Conservation (phyloP, 2,329 filamentous ascomycete species). For the Neophaeococcomyces mojaviensis region DNA sequence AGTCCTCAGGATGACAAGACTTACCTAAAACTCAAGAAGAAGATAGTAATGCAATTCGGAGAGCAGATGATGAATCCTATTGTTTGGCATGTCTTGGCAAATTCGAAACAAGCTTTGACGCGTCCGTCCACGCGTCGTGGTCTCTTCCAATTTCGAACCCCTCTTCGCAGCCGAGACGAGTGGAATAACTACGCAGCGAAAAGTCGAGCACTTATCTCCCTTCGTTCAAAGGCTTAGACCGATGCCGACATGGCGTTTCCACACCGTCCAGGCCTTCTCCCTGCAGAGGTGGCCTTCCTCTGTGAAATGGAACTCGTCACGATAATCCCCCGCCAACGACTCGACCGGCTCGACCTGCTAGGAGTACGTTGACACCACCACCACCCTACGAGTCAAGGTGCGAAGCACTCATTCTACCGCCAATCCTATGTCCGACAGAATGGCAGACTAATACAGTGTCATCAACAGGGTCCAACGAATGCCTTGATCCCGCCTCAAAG, state of each 20-base stretch:
- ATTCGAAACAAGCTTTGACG: too few relatives aligned
- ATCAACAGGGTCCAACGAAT: slow-evolving; percentile 64
- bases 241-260: slow-evolving; percentile 60
- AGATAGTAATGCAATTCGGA: too few relatives aligned
- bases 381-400: slow-evolving; percentile 21
- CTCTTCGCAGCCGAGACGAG: slow-evolving; percentile 7
- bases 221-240: too few relatives aligned
- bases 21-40: too few relatives aligned
- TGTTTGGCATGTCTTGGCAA: too few relatives aligned
- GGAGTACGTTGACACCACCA: slow-evolving; percentile 55
- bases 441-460: background rate
- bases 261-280: slow-evolving; percentile 61
- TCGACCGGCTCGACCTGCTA: slow-evolving; percentile 78
- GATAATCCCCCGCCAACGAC: slow-evolving; percentile 79
- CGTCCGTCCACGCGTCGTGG: too few relatives aligned
- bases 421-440: background rate
- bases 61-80: too few relatives aligned
- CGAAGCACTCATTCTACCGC: slow-evolving; percentile 8
- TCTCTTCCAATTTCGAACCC: slow-evolving; percentile 8
- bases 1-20: too few relatives aligned
- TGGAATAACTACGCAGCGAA: too few relatives aligned
- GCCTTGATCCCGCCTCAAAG: slow-evolving; percentile 73
- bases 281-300: slow-evolving; percentile 83
- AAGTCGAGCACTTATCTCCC: too few relatives aligned
- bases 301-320: slow-evolving; percentile 98